phyloP scores from a whole-genome alignment of 2,329 filamentous ascomycete genomes.

The Bisporella sp. region DNA sequence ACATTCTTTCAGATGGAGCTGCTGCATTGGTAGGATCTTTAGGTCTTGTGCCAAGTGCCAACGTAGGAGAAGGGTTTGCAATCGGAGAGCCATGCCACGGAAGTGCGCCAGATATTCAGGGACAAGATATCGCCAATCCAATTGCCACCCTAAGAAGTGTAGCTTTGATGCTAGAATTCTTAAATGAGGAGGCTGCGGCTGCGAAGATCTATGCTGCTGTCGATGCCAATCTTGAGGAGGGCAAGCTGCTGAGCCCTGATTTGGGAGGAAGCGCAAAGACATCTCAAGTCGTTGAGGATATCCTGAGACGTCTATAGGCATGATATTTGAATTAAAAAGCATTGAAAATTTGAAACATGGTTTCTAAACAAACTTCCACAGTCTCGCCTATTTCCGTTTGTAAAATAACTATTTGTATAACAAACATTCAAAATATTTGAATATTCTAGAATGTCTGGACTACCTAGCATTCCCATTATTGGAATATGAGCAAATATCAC shows the following conservation, averaged over 20 bases:
- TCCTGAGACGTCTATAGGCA: conserved; percentile 69
- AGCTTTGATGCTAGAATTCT: conserved; percentile 93
- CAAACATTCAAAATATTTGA: too few relatives aligned
- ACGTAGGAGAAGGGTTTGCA: conserved; percentile 88
- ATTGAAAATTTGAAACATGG: neutral
- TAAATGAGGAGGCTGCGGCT: conserved; percentile 79
- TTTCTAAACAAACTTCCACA: neutral
- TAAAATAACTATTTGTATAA: too few relatives aligned
- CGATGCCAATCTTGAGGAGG: conserved; percentile 82
- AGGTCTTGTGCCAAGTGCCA: conserved; percentile 88
- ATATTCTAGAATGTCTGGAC: too few relatives aligned
- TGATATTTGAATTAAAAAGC: conserved; percentile 5
- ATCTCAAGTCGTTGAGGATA: conserved; percentile 78
- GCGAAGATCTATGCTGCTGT: conserved; percentile 87
- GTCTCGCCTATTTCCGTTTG: too few relatives aligned
- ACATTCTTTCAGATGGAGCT: conserved; percentile 92
- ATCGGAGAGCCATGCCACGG: conserved; percentile 99
- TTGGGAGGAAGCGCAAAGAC: conserved; percentile 83
- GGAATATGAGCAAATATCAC: too few relatives aligned
- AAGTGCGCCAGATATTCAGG: conserved; percentile 91
- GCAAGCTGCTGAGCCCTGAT: conserved; percentile 76
- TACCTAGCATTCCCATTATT: too few relatives aligned
- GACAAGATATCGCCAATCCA: conserved; percentile 87
- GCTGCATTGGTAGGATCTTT: conserved; percentile 88
- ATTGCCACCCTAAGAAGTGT: conserved; percentile 90